Evolutionary conservation across 73 alveolate genomes (phyloP).

Genomic region (Paramecium biaurelia): DNA sequence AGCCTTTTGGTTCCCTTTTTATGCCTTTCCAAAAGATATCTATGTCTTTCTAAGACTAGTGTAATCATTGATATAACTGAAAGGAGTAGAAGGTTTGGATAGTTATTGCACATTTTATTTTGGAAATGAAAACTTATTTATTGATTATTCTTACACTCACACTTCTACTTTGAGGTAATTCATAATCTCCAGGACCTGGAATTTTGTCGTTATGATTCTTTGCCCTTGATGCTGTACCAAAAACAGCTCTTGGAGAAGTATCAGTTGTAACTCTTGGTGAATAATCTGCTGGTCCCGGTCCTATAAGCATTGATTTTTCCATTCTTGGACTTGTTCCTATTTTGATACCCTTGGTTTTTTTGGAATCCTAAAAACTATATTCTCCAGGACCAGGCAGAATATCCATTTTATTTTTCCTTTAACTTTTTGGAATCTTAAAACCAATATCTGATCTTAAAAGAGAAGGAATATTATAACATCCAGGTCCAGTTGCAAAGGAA

Average conservation of each 20-base stretch:
- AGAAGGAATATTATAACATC: background rate
- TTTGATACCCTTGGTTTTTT: background rate
- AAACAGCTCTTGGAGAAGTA: slow-evolving; percentile 7
- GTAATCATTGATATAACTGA: background rate
- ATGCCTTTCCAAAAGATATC: background rate
- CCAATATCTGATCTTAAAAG: slow-evolving; percentile 26
- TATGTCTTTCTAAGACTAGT: background rate
- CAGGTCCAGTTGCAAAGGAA: background rate
- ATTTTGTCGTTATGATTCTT: background rate
- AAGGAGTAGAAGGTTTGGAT: background rate
- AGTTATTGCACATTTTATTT: background rate
- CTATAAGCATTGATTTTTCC: background rate
- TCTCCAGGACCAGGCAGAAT: slow-evolving; percentile 31
- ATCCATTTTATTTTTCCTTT: background rate
- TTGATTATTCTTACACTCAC: background rate
- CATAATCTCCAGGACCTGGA: slow-evolving; percentile 44
- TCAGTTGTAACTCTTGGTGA: slow-evolving; percentile 27
- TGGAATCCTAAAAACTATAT: background rate
- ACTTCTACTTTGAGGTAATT: background rate
- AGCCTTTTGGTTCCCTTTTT: background rate
- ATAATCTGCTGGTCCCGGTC: slow-evolving; percentile 54
- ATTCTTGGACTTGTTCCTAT: background rate
- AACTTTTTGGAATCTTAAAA: background rate
- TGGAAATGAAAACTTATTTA: slow-evolving; percentile 31
- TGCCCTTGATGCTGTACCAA: slow-evolving; percentile 23